Evolutionary conservation across 257 asterid genomes (phyloP), one percentile per base, ranked within the genome.

Genomic region (Petrea volubilis): DNA sequence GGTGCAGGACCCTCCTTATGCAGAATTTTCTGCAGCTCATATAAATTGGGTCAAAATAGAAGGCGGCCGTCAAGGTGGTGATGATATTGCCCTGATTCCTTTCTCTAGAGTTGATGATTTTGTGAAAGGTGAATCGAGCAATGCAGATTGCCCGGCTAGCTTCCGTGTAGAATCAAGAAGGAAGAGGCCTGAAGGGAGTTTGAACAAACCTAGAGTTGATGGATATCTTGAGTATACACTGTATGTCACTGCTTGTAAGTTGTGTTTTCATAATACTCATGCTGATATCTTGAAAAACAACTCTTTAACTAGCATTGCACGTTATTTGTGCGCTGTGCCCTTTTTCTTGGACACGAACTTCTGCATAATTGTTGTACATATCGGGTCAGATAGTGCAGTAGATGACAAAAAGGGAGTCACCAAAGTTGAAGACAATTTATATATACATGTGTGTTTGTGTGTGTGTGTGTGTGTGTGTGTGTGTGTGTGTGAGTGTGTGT

Each of bases 191-290:
- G 84, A 80, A 74, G 87, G 90, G 74, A 85, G 87, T 55, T 41
- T 85, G 41, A 74, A 70, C 51, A 85, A 73, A 56, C 87, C 90
- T 7, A 80, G 90, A 68, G 87, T 85, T 53, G 90, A 85, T 58
- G 90, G 85, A 51, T 84, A 82, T 77, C 90, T 84, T 49, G 90
- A 84, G 72, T 85, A 85, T 73, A 85, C 90, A 78, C 74, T 85
- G 90, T 85, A 80, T 80, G 90, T 75, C 58, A 41, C 70, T 74
- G 47, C 79, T 63, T 67, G 83, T 72, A 80, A 80, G 83, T 80
- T 65, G 43, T 49, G 56, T 60, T 67, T 44, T 73, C n/a, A 6
- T 24, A 2, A 51, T 67, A 5, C 64, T 56, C 1, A 17, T 38
- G 55, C 1, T 51, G 71, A 53, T 71, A 15, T 71, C 52, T 68